Percentiles rank a stretch among this genome's conserved stretches.
phyloP scores from a whole-genome alignment of 441 rosid species.

The Brassica balearica region DNA sequence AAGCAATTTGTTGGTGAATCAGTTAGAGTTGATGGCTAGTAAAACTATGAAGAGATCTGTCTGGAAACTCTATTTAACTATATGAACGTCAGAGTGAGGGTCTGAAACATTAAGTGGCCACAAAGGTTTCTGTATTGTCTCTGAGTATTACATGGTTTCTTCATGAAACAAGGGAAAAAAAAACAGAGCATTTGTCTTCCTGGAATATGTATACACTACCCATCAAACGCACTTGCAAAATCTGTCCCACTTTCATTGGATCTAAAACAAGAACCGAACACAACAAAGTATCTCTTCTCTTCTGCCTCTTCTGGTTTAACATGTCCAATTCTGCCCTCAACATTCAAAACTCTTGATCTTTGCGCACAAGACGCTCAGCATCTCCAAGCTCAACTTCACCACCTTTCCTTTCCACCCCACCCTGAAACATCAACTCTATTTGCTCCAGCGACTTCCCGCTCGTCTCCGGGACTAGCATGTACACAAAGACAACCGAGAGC shows the following conservation, averaged over 20 bases:
- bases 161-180: slow-evolving; percentile 9
- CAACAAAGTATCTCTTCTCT: slow-evolving; percentile 14
- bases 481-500: slow-evolving; percentile 71
- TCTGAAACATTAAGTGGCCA: slow-evolving; percentile 14
- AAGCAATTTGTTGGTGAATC: no score
- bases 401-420: slow-evolving; percentile 49
- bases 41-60: no score
- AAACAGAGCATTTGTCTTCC: slow-evolving; percentile 1
- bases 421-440: slow-evolving; percentile 69
- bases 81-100: slow-evolving; percentile 21
- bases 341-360: slow-evolving; percentile 46
- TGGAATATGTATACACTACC: slow-evolving; percentile 22
- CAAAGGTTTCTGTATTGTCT: slow-evolving; percentile 28
- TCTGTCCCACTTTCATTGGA: slow-evolving; percentile 25
- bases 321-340: slow-evolving; percentile 18
- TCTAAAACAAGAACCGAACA: slow-evolving; percentile 34
- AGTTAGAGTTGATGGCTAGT: no score
- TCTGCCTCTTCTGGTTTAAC: slow-evolving; percentile 19
- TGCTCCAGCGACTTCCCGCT: slow-evolving; percentile 91
- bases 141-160: slow-evolving; percentile 31
- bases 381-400: slow-evolving; percentile 74
- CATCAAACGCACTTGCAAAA: slow-evolving; percentile 23
- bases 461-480: slow-evolving; percentile 74
- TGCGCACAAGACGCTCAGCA: slow-evolving; percentile 73
- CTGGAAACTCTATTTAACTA: no score